Conservation (phyloP, 805 yeast species). For the Teunomyces tritomae region DNA sequence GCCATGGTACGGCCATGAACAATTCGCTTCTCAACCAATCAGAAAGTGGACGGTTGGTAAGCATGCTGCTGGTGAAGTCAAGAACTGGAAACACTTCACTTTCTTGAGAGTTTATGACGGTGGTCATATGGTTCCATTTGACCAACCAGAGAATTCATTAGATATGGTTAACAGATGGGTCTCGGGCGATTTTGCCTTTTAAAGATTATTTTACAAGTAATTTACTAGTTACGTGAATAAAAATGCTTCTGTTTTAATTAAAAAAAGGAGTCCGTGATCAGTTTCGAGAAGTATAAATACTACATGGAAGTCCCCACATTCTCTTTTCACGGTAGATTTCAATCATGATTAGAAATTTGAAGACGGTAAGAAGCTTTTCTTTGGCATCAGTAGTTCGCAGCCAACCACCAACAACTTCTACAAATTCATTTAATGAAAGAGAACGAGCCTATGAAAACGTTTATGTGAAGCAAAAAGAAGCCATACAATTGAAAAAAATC, state of each 20-base stretch:
- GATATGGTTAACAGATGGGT: conserved; percentile 26
- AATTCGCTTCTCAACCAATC: conserved; percentile 43
- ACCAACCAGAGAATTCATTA: conserved; percentile 20
- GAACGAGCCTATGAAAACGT: conserved; percentile 89
- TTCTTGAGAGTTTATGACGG: conserved; percentile 24
- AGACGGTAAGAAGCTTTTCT: conserved; percentile 27
- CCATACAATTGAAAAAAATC: conserved; percentile 74
- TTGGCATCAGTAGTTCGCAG: conserved; percentile 18
- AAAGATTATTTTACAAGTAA: neutral
- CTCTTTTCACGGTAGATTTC: no score
- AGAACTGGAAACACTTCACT: conserved; percentile 24
- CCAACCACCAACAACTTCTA: conserved; percentile 15
- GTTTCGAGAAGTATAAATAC: neutral
- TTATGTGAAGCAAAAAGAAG: conserved; percentile 84
- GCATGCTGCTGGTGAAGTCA: conserved; percentile 35
- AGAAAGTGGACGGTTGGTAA: conserved; percentile 43
- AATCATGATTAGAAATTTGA: neutral
- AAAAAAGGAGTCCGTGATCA: neutral
- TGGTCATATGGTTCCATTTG: conserved; percentile 26
- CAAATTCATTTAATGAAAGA: conserved; percentile 57
- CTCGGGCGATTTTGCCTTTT: conserved; percentile 15
- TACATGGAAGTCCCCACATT: neutral
- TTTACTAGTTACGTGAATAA: neutral
- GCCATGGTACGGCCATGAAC: conserved; percentile 58
- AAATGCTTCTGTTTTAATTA: neutral